Evolutionary conservation across 768 basidiomycete species (phyloP), one percentile per base, ranked within the genome.

Genomic region (Kwoniella newhampshirensis): DNA sequence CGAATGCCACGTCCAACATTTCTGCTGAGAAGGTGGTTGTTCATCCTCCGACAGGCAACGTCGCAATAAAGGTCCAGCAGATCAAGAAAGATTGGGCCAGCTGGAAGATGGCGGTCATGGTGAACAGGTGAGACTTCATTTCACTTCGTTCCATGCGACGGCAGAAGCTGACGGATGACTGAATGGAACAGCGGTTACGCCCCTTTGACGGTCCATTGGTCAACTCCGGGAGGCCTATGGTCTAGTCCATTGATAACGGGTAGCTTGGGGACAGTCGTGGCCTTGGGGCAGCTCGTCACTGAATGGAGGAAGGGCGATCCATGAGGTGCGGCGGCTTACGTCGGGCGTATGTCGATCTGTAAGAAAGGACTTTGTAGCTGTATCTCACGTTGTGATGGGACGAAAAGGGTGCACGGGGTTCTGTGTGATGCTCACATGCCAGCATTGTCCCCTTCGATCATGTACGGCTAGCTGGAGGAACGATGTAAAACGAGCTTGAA

Each of bases 131-230:
- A 44, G 68, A 62, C 26, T 17, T 46, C 9, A 12, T 21, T 9
- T 27, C 25, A 2, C 7, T 9, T 28, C 32, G 32, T 35, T 11
- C 20, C 8, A n/a, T 44, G n/a, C 9, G 47, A 36, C 17, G 17
- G 26, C 13, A 23, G 7, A 20, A 11, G 7, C 21, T 11, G 9
- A 45, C 8, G 27, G 18, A 8, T 17, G 23, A 11, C 21, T n/a
- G 21, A 39, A 30, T 30, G 11, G 17, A n/a, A 8, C 39, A 75
- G 71, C 32, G 71, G 66, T 7, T 76, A 73, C 40, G 75, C 73
- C 1, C 75, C 75, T 2, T 51, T 76, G 26, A 76, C 75, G 4
- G 41, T 74, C 11, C 75, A 76, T 51, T 76, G 75, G 75, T 73
- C 71, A 2, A 64, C 70, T 0, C 61, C 60, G 9, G 64, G 65